Evolutionary conservation across 495 filamentous ascomycete species (phyloP).

Genomic region (Annulohypoxylon nitens): DNA sequence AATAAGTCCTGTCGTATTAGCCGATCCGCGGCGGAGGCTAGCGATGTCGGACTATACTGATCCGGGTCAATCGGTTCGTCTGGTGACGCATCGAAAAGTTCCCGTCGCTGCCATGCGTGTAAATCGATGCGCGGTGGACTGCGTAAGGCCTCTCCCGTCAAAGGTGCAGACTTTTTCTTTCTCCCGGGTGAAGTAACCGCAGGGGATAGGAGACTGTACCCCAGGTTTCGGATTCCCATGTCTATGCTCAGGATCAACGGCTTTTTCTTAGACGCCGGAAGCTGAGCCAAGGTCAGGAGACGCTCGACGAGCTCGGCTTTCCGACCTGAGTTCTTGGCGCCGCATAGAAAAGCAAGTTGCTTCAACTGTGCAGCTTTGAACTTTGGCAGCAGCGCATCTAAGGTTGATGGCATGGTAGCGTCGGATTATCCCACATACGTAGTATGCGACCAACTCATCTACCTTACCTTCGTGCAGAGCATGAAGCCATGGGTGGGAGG

Average conservation of each 20-base stretch:
- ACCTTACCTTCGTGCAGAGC: not conserved
- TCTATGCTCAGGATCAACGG: constrained; percentile 81
- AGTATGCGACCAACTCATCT: not conserved
- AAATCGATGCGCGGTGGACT: constrained; percentile 41
- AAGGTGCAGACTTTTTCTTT: constrained; percentile 17
- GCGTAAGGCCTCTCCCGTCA: constrained; percentile 31
- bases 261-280: not conserved
- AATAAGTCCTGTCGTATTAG: constrained; percentile 66
- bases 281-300: constrained; percentile 18
- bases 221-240: constrained; percentile 88
- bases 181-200: constrained; percentile 39
- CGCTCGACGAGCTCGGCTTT: constrained; percentile 43
- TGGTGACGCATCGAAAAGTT: constrained; percentile 45
- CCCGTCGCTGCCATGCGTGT: constrained; percentile 52
- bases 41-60: constrained; percentile 67
- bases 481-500: constrained; percentile 10
- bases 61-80: constrained; percentile 44
- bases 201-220: constrained; percentile 73
- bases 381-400: constrained; percentile 20
- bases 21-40: constrained; percentile 72
- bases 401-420: constrained; percentile 35
- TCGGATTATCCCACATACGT: constrained; percentile 2
- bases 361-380: constrained; percentile 29
- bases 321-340: constrained; percentile 32
- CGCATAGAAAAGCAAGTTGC: constrained; percentile 45